Percentiles rank a stretch among this genome's conserved stretches.
Evolutionary conservation across 192 early-diverging fungal genomes (phyloP).

Genomic region (Backusella tuberculispora): DNA sequence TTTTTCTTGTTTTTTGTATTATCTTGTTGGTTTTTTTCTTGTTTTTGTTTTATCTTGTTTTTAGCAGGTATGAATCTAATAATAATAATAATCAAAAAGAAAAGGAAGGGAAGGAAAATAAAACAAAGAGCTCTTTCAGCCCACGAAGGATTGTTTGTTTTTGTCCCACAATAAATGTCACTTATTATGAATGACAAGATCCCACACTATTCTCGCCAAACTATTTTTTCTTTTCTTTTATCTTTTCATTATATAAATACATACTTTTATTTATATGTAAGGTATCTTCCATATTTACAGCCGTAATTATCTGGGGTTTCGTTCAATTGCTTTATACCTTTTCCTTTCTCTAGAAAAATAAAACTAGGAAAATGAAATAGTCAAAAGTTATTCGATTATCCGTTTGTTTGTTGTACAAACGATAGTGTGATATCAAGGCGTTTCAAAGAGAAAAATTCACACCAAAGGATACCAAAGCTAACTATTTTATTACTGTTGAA

Average conservation of each 20-base stretch:
- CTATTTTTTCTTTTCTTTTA: neutral
- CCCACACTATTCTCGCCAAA: neutral
- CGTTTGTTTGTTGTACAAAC: slow-evolving; percentile 1
- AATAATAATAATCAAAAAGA: neutral
- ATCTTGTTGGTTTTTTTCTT: neutral
- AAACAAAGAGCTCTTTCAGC: neutral
- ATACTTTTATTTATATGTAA: neutral
- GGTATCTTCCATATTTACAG: neutral
- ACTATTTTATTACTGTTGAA: too few species aligned
- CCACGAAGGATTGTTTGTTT: neutral
- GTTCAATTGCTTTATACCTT: neutral
- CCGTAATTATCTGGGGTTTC: too few species aligned
- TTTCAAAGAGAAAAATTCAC: slow-evolving; percentile 8
- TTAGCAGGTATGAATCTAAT: neutral
- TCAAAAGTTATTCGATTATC: neutral
- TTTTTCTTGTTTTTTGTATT: neutral
- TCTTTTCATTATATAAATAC: neutral
- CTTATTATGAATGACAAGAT: neutral
- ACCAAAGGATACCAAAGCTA: neutral
- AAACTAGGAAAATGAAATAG: neutral
- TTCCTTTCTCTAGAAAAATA: neutral
- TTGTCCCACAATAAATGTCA: neutral
- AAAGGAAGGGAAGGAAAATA: neutral
- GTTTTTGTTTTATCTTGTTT: neutral
- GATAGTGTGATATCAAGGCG: neutral